Conservation (phyloP, 2,329 filamentous ascomycete genomes). For the Colletotrichum sp. region DNA sequence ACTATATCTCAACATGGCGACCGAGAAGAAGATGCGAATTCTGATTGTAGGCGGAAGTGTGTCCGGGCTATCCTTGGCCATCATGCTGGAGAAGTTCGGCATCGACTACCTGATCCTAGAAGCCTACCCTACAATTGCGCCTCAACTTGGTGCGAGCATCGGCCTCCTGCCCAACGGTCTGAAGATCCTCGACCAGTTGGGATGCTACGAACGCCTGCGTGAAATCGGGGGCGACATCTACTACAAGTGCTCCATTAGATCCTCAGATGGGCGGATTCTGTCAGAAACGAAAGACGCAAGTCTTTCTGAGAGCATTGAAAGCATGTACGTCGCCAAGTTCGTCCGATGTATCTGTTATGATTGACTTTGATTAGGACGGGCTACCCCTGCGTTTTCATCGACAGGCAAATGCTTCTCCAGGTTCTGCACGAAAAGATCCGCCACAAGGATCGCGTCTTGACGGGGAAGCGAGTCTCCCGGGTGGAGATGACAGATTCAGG, state of each 20-base stretch:
- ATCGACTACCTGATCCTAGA: slow-evolving; percentile 57
- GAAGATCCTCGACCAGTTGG: slow-evolving; percentile 54
- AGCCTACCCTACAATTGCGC: slow-evolving; percentile 40
- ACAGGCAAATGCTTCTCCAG: slow-evolving; percentile 37
- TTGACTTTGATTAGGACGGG: slow-evolving; percentile 20
- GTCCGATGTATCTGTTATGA: background rate
- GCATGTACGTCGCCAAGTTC: background rate
- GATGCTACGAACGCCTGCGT: slow-evolving; percentile 29
- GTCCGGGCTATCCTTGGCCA: slow-evolving; percentile 37
- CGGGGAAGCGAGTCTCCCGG: background rate
- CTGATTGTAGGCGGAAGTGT: slow-evolving; percentile 54
- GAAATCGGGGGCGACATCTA: slow-evolving; percentile 20
- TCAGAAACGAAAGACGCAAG: slow-evolving; percentile 1
- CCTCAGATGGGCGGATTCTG: slow-evolving; percentile 13
- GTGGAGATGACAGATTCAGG: slow-evolving; percentile 1
- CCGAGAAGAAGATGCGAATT: slow-evolving; percentile 24
- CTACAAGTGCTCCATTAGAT: background rate
- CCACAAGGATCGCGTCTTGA: slow-evolving; percentile 27
- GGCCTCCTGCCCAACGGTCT: slow-evolving; percentile 44
- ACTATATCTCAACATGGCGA: background rate
- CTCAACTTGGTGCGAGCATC: slow-evolving; percentile 52
- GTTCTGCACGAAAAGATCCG: slow-evolving; percentile 35
- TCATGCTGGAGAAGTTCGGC: slow-evolving; percentile 43
- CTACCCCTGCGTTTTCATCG: slow-evolving; percentile 36
- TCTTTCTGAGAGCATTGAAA: background rate